Conservation (phyloP, 441 rosid genomes). For the Corymbia calophylla region DNA sequence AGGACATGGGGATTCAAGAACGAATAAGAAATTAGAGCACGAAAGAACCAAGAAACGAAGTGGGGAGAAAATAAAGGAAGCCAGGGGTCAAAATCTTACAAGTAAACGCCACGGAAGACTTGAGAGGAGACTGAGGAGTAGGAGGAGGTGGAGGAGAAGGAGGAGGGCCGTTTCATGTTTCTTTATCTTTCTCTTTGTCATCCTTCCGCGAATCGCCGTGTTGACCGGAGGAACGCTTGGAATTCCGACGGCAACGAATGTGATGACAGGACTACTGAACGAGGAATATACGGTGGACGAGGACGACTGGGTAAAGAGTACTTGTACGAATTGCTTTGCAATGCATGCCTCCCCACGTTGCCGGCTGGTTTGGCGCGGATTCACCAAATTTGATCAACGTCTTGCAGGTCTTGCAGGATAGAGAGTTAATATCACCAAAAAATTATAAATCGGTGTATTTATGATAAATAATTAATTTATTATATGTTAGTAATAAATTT, state of each 20-base stretch:
- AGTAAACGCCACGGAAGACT: slow-evolving; percentile 8
- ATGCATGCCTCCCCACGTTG: too few species aligned
- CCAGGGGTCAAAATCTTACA: not conserved
- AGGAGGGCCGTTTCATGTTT: not conserved
- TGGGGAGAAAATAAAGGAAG: not conserved
- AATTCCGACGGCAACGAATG: not conserved
- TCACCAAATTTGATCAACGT: too few species aligned
- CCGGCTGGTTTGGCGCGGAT: too few species aligned
- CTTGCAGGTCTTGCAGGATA: too few species aligned
- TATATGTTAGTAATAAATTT: too few species aligned
- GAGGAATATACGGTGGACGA: too few species aligned
- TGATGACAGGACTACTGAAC: too few species aligned
- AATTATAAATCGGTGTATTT: too few species aligned
- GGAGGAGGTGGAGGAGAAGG: not conserved
- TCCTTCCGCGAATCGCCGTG: not conserved
- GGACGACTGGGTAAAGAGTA: too few species aligned
- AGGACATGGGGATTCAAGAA: not conserved
- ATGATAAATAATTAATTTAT: too few species aligned
- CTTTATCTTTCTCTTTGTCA: not conserved
- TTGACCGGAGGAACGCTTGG: not conserved
- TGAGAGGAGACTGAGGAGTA: not conserved
- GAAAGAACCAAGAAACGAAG: not conserved
- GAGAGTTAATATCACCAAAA: too few species aligned
- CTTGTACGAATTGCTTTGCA: too few species aligned
- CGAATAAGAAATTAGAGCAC: not conserved